phyloP scores from a whole-genome alignment of 495 filamentous ascomycete genomes.

The Neurospora sp. region DNA sequence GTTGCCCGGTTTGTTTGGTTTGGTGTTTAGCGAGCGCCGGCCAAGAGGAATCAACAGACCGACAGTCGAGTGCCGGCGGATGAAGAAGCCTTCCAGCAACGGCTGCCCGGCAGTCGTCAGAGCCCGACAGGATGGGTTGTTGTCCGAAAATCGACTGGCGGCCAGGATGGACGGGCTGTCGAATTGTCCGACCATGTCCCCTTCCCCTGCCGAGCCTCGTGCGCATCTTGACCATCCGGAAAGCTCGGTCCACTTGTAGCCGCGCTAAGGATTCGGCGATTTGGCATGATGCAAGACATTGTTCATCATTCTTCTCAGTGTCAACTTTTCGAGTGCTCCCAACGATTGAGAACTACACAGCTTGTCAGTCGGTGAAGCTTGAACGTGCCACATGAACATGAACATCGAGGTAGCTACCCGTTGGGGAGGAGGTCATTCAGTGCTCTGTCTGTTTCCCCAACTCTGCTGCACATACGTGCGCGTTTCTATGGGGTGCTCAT shows the following conservation, averaged over 20 bases:
- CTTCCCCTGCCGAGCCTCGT: not conserved
- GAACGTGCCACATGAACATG: not conserved
- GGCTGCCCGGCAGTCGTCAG: not conserved
- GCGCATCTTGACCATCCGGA: not conserved
- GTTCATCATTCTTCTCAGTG: not conserved
- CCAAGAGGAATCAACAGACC: not conserved
- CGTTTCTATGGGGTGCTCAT: not conserved
- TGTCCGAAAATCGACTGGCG: not conserved
- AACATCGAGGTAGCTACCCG: not conserved
- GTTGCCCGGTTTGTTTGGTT: not conserved
- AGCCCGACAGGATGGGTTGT: not conserved
- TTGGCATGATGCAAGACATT: not conserved
- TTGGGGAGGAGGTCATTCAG: no score
- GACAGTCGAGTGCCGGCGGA: not conserved
- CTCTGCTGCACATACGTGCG: not conserved
- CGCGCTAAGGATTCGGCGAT: not conserved
- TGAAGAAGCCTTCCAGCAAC: not conserved
- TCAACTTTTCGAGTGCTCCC: not conserved
- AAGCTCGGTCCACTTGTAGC: not conserved
- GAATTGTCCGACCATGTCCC: not conserved
- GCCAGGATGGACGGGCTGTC: not conserved
- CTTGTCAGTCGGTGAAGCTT: not conserved
- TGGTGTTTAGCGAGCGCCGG: not conserved
- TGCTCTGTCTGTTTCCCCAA: no score
- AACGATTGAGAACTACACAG: not conserved